Evolutionary conservation across 768 basidiomycete species (phyloP), one percentile per base, ranked within the genome.

Genomic region (Mycena galopus): DNA sequence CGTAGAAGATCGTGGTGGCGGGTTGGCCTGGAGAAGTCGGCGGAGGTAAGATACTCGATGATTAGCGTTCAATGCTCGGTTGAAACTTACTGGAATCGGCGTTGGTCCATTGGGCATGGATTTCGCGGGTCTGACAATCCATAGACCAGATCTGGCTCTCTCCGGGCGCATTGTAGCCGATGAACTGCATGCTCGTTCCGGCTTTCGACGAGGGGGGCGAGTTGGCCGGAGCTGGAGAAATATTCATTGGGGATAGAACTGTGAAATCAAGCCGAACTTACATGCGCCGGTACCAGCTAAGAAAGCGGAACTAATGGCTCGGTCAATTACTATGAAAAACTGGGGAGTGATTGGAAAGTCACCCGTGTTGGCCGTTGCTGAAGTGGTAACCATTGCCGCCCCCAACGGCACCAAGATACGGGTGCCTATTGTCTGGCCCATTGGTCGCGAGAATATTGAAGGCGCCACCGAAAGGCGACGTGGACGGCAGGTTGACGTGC

Each of bases 131-230:
- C 21, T 42, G 8, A 27, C 65, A 67, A 30, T 59, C 47, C 61
- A 67, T 37, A 10, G 58, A 44, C 71, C 71, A 72, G 60, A 72
- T 72, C 33, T 56, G 53, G 21, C 65, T 72, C 55, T 72, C 65
- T 3, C 21, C 39, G 12, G 71, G 65, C 4, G 51, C 71, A 10
- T 47, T 64, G 61, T 73, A 64, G 12, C 66, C 56, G 33, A 58
- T 27, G 2, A 35, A 16, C 30, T 68, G 42, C 37, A 73, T 32
- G 30, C 71, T 73, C 9, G 57, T 47, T 27, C 66, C 71, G 14
- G 55, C 61, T 17, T 29, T 57, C 9, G 71, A 62, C 16, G 61
- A 73, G 9, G 67, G 67, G 16, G 66, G 53, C 35, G 71, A 72
- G n/a, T 58, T 35, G 19, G 71, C 59, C 6, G 65, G 39, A n/a